Conservation (phyloP, 176 grass and related monocot genomes). For the Oropetium thomaeum region DNA sequence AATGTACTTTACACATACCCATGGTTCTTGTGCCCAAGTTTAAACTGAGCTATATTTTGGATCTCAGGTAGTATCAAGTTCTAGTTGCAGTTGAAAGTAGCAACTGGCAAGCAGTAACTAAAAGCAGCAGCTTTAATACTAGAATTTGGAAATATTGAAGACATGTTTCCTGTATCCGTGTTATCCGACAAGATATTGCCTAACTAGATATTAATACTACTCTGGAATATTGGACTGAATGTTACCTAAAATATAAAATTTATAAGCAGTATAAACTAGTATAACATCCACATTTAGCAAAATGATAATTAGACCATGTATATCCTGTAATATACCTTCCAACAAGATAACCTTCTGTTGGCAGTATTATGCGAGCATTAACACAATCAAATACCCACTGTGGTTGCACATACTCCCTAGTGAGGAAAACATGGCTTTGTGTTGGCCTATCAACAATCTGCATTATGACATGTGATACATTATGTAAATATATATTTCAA, state of each 20-base stretch:
- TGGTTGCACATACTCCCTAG: conserved; percentile 91
- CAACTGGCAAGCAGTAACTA: not conserved
- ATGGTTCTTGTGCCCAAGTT: not conserved
- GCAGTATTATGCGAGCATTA: conserved; percentile 70
- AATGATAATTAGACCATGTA: not conserved
- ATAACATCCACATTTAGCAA: not conserved
- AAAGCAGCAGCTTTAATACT: not conserved
- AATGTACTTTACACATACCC: no score
- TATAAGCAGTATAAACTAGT: not conserved
- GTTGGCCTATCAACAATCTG: conserved; percentile 99
- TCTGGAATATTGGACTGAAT: not conserved
- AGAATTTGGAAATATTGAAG: not conserved
- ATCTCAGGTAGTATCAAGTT: not conserved
- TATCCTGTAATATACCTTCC: conserved; percentile 63
- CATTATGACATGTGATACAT: conserved; percentile 8
- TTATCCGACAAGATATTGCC: not conserved
- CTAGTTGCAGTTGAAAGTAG: not conserved
- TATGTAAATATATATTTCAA: not conserved
- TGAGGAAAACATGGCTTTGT: conserved; percentile 90
- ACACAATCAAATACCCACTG: conserved; percentile 97
- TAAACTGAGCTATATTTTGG: not conserved
- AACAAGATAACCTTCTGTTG: conserved; percentile 71
- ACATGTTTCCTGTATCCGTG: not conserved
- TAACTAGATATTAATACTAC: not conserved
- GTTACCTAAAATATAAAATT: no score